phyloP scores from a whole-genome alignment of 2,329 filamentous ascomycete species.

The Juglanconis juglandina region DNA sequence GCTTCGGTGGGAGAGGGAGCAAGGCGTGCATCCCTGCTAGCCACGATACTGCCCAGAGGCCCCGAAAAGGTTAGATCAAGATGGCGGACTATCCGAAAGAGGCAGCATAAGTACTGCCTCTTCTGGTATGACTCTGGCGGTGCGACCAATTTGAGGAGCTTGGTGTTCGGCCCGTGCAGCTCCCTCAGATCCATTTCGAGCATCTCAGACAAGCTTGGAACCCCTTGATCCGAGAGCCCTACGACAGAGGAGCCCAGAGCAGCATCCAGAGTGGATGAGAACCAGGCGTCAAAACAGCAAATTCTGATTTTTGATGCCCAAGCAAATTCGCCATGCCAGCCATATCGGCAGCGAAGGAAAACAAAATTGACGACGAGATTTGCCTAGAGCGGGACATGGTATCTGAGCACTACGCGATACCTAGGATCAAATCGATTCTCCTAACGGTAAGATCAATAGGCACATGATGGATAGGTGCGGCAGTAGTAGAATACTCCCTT shows the following conservation, averaged over 20 bases:
- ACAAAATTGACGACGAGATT: too few species aligned
- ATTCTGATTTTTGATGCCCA: neutral
- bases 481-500: too few species aligned
- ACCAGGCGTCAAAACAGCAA: neutral
- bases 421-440: too few species aligned
- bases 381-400: neutral
- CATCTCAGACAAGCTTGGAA: conserved; percentile 7
- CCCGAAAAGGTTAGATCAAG: neutral
- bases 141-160: conserved; percentile 16
- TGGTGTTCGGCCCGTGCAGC: conserved; percentile 3
- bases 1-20: neutral
- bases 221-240: conserved; percentile 6
- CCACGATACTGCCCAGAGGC: conserved; percentile 6
- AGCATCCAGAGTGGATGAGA: conserved; percentile 7
- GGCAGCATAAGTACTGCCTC: neutral
- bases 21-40: conserved; percentile 4
- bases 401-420: too few species aligned
- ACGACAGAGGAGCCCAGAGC: neutral
- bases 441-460: too few species aligned
- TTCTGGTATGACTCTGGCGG: conserved; percentile 1
- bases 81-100: neutral
- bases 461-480: too few species aligned
- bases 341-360: too few species aligned
- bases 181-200: neutral
- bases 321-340: neutral